Conservation (phyloP, 495 filamentous ascomycete genomes). For the Penicillium herquei region DNA sequence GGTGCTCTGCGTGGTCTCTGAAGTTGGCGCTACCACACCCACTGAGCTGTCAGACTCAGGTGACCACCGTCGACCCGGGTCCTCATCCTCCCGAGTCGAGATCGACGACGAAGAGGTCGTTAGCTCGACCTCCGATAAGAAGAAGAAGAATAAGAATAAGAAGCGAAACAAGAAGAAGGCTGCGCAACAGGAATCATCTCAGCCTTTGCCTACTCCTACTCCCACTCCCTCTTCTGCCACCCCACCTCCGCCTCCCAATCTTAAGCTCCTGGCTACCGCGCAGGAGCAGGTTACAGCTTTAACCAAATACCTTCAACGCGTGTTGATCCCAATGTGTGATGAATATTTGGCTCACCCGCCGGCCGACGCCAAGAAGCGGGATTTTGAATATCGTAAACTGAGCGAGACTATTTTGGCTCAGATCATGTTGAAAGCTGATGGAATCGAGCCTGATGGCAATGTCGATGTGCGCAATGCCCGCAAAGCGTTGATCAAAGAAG, state of each 20-base stretch:
- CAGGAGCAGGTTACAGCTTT: constrained; percentile 73
- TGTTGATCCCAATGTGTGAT: constrained; percentile 64
- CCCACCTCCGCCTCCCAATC: constrained; percentile 38
- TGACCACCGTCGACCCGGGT: constrained; percentile 18
- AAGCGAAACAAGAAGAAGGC: constrained; percentile 43
- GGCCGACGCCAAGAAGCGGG: constrained; percentile 63
- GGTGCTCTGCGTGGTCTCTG: constrained; percentile 62
- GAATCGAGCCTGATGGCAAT: constrained; percentile 71
- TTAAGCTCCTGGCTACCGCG: constrained; percentile 40
- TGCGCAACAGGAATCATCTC: constrained; percentile 15
- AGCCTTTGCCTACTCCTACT: constrained; percentile 21
- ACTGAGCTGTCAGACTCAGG: constrained; percentile 44
- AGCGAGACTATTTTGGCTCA: constrained; percentile 83
- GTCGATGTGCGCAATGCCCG: constrained; percentile 61
- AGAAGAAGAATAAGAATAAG: constrained; percentile 39
- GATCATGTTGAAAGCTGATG: constrained; percentile 81
- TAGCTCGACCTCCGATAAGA: constrained; percentile 23
- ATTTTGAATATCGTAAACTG: constrained; percentile 75
- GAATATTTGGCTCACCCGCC: constrained; percentile 67
- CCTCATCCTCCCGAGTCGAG: constrained; percentile 21
- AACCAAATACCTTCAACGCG: constrained; percentile 60
- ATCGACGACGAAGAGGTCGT: constrained; percentile 30
- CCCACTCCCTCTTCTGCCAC: constrained; percentile 19
- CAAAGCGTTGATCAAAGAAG: constrained; percentile 73
- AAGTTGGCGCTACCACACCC: constrained; percentile 51